Evolutionary conservation across 2,329 filamentous ascomycete species (phyloP).

Genomic region (Geosmithia putterillii): DNA sequence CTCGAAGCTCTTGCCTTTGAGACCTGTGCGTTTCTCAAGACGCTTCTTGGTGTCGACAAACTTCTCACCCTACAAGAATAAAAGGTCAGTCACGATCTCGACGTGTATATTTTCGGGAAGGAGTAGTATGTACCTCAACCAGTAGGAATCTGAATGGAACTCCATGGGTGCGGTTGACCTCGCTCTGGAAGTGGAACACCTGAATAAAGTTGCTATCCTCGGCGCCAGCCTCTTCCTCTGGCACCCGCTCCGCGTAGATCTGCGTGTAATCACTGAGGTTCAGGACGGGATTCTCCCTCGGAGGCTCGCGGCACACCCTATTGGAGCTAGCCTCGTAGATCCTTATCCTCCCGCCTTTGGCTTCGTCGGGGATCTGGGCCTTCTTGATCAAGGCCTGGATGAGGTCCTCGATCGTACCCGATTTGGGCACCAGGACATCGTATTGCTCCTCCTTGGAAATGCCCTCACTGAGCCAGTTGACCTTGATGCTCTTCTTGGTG

Average conservation of each 20-base stretch:
- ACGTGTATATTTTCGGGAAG: background rate
- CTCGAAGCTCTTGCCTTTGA: conserved; percentile 97
- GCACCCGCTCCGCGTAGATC: conserved; percentile 70
- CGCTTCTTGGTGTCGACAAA: conserved; percentile 91
- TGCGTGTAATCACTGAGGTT: conserved; percentile 77
- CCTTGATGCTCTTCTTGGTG: conserved; percentile 75
- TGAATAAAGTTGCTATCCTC: conserved; percentile 52
- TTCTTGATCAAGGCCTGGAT: conserved; percentile 69
- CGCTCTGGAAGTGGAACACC: conserved; percentile 87
- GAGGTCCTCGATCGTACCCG: conserved; percentile 67
- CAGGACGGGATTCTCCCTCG: conserved; percentile 58
- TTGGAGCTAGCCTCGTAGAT: conserved; percentile 74
- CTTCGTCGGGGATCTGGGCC: conserved; percentile 63
- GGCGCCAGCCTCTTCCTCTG: conserved; percentile 55
- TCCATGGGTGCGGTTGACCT: conserved; percentile 72
- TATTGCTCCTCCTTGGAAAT: conserved; percentile 80
- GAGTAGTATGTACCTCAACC: conserved; percentile 49
- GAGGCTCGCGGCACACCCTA: conserved; percentile 73
- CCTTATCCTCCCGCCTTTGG: conserved; percentile 55
- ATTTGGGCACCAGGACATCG: conserved; percentile 81
- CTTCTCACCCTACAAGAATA: conserved; percentile 50
- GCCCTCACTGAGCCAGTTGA: conserved; percentile 80
- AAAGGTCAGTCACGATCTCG: background rate
- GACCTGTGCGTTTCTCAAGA: conserved; percentile 80
- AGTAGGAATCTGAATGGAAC: conserved; percentile 86